These are phyloP conservation scores for Rhododendron kiyosumense DNA, from an alignment of 148 eudicot genomes.

Conservation along the genomic window DNA sequence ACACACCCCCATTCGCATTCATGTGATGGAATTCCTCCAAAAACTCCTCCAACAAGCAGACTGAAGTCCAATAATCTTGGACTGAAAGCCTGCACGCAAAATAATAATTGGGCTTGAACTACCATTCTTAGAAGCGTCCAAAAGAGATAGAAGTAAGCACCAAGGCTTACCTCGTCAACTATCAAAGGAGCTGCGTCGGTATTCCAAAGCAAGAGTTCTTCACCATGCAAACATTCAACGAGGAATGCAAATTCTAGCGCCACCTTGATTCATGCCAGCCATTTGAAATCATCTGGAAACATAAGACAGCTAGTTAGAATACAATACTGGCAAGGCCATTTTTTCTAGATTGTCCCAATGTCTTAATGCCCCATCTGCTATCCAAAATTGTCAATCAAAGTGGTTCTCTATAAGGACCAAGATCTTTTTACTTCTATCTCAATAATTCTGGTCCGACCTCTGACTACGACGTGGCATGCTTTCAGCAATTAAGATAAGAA, in stretches of 20 bases:
- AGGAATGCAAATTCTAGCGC: not conserved
- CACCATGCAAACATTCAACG: not conserved
- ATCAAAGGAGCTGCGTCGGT: not conserved
- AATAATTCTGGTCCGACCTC: not conserved
- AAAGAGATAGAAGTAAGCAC: not conserved
- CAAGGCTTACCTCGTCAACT: slow-evolving; percentile 2
- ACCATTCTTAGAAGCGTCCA: not conserved
- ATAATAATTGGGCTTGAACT: too few relatives aligned
- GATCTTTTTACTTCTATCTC: not conserved
- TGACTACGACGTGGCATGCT: too few relatives aligned
- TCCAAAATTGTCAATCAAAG: not conserved
- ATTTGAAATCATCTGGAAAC: not conserved
- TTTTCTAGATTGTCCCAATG: not conserved
- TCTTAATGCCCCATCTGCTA: not conserved
- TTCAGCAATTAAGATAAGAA: not conserved
- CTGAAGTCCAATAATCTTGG: slow-evolving; percentile 1
- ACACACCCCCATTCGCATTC: not conserved
- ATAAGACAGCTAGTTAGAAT: not conserved
- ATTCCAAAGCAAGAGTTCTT: slow-evolving; percentile 1
- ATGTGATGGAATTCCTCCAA: not conserved
- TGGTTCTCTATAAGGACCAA: not conserved
- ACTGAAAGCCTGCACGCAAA: slow-evolving; percentile 1
- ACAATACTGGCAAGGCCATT: not conserved
- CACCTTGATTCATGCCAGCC: slow-evolving; percentile 4
- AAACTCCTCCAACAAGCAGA: slow-evolving; percentile 2